A percentile compares a stretch with the other conserved stretches of the same genome.
Conservation (phyloP, 768 basidiomycete species). For the Calvatia gigantea region DNA sequence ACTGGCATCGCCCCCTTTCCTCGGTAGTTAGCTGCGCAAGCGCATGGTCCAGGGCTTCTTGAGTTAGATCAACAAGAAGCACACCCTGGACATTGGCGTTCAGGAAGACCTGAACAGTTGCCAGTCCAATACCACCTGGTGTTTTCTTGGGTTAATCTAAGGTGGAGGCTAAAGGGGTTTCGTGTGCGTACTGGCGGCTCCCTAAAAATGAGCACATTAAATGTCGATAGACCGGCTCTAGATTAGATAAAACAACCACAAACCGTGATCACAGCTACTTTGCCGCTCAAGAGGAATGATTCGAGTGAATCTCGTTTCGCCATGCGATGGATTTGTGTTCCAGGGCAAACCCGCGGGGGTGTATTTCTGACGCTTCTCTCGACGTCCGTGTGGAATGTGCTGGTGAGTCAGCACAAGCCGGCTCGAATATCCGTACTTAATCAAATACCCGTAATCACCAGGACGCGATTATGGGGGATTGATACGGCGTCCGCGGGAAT, state of each 20-base stretch:
- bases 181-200: conserved; percentile 5
- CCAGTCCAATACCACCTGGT: conserved; percentile 14
- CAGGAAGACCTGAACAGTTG: conserved; percentile 11
- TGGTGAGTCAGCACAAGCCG: too few relatives aligned
- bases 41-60: neutral
- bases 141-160: too few relatives aligned
- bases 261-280: conserved; percentile 8
- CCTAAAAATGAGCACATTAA: neutral
- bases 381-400: too few relatives aligned
- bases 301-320: neutral
- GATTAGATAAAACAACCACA: neutral
- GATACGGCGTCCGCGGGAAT: too few relatives aligned
- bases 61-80: conserved; percentile 12
- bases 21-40: neutral
- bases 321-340: conserved; percentile 1
- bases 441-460: too few relatives aligned
- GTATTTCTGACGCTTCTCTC: too few relatives aligned
- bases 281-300: neutral
- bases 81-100: conserved; percentile 7
- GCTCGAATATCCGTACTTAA: too few relatives aligned
- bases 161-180: neutral
- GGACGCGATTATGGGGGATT: too few relatives aligned
- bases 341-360: neutral
- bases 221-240: neutral
- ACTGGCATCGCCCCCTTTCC: conserved; percentile 2